Evolutionary conservation across 306 rosid genomes (phyloP), one percentile per base, ranked within the genome.

Genomic region (Arachis hypogaea): DNA sequence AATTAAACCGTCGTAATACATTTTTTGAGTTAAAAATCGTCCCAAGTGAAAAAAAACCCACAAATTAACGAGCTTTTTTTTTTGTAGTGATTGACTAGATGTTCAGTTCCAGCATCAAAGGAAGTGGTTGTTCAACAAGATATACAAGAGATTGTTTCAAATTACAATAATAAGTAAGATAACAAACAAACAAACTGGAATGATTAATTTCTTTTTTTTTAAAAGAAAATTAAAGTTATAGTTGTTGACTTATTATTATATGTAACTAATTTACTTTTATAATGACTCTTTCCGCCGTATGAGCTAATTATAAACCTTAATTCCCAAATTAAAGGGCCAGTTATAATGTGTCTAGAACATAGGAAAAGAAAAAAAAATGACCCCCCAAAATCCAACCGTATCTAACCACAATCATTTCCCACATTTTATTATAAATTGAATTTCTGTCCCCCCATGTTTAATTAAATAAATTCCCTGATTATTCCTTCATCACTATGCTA

Each of bases 331-430:
- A 69, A 52, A 68, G 72, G 72, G 72, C 80, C 72, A 80, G 28
- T 61, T 68, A 81, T 60, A 60, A 46, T 78, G 72, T 69, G 77
- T 66, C 69, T 77, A 63, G 61, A 71, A 72, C 52, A 59, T 73
- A 44, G 74, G 71, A 61, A 66, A 41, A 33, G 44, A 54, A 55
- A 66, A 77, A 61, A 40, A 9, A 54, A 14, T 85, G 83, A 63
- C 57, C 82, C 86, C 90, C 72, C 91, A 75, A 74, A 80, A 90
- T 88, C 93, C 85, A 82, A 82, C 91, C 84, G 66, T 78, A 90
- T 90, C 93, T 64, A 75, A 18, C 43, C 73, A 66, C 78, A 80
- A 88, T 88, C 89, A 88, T 80, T 71, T 71, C 68, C 63, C 74
- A 41, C 10, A 42, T 62, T 74, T 75, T 67, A 77, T 71, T 86